Evolutionary conservation across 257 asterid species (phyloP), one percentile per base, ranked within the genome.

Genomic region (Solanum piurae): DNA sequence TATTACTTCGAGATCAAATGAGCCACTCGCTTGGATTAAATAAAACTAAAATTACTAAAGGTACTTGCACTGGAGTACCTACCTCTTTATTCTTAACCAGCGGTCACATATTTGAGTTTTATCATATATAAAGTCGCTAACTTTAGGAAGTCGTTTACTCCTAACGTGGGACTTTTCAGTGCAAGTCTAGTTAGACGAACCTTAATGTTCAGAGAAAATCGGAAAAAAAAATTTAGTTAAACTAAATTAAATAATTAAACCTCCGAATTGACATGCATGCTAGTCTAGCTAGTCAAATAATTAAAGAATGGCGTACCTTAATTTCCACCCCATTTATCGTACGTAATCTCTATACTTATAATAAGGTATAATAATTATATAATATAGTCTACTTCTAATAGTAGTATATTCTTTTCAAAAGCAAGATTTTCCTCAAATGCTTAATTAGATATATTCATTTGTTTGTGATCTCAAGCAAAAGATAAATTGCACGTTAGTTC

Each of bases 391-490:
- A 79, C 64, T 79, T 46, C 16, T 40, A 13, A 0, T 27, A n/a
- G 2, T 34, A 34, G 62, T 18, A 46, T 80, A 29, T 80, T 80
- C 10, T 80, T 46, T 80, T 29, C 20, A 80, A 18, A 44, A 44
- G 27, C 25, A 77, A 42, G 18, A 42, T 25, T 77, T 23, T 77
- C 60, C 64, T 25, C 64, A 44, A 25, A 25, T 42, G 64, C 84
- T 77, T 44, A 75, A 75, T 75, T 74, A 12, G 64, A 62, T 79
- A 34, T 44, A 44, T 44, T 42, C 38, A 27, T 79, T 23, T 27
- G 66, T 79, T 44, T 79, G 64, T 77, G 62, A 77, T 79, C 85
- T 46, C 66, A 79, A 79, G 85, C 66, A 79, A 44, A 44, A 79
- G 64, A 25, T 79, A 79, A 44, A 8, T 44, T 16, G 85, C 38